Conservation (phyloP, 2,329 filamentous ascomycete species). For the Claviceps monticola region DNA sequence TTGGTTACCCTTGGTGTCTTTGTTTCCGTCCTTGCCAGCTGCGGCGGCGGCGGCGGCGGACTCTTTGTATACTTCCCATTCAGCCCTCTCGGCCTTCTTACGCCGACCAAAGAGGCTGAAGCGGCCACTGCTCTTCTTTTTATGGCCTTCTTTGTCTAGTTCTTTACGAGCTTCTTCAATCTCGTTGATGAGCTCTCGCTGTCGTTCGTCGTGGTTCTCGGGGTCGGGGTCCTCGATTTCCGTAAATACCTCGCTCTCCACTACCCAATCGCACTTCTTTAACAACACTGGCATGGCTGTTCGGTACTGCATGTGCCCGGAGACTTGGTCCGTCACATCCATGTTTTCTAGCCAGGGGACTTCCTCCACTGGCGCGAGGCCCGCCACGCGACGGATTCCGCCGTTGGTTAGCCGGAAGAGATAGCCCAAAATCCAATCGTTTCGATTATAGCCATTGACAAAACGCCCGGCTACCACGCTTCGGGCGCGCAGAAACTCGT, state of each 20-base stretch:
- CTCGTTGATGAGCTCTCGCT: constrained; percentile 88
- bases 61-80: constrained; percentile 91
- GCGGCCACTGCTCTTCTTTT: constrained; percentile 41
- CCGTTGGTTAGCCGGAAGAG: constrained; percentile 89
- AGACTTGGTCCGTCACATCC: constrained; percentile 71
- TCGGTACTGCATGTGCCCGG: constrained; percentile 94
- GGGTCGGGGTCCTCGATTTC: constrained; percentile 97
- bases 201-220: constrained; percentile 75
- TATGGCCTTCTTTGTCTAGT: constrained; percentile 68
- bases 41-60: constrained; percentile 13
- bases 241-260: constrained; percentile 84
- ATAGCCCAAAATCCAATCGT: constrained; percentile 96
- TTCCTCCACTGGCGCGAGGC: constrained; percentile 60
- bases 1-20: constrained; percentile 10
- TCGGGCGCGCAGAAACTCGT: constrained; percentile 71
- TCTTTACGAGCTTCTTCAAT: constrained; percentile 88
- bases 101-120: constrained; percentile 74
- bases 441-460: constrained; percentile 84
- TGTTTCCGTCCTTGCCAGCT: constrained; percentile 20
- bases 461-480: constrained; percentile 87
- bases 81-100: constrained; percentile 68
- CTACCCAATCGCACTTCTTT: constrained; percentile 76
- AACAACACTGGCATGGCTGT: constrained; percentile 79
- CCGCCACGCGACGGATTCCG: constrained; percentile 78
- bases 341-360: constrained; percentile 80